Percentiles rank a stretch among this genome's conserved stretches.
phyloP scores from a whole-genome alignment of 2,329 filamentous ascomycete species.

The Fusarium denticulatum region DNA sequence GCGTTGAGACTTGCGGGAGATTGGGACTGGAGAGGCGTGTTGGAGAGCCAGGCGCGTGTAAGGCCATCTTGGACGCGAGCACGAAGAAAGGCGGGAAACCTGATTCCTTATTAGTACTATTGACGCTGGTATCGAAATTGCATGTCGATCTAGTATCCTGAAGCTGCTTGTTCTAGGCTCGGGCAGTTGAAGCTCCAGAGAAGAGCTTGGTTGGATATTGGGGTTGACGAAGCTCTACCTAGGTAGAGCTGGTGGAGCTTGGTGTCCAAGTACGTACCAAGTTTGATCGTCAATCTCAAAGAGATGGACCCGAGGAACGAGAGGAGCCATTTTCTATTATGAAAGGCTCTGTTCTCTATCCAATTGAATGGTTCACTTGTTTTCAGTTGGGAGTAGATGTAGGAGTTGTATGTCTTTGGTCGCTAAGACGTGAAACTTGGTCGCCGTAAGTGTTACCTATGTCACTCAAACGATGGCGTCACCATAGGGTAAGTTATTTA shows the following conservation, averaged over 20 bases:
- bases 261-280: conserved; percentile 60
- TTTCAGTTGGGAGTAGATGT: neutral
- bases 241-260: conserved; percentile 2
- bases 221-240: neutral
- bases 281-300: conserved; percentile 75
- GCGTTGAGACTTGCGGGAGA: conserved; percentile 72
- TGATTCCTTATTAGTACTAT: conserved; percentile 44
- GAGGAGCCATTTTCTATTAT: conserved; percentile 54
- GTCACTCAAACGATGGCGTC: conserved; percentile 21
- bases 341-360: neutral
- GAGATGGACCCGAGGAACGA: conserved; percentile 68
- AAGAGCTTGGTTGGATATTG: neutral
- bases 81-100: conserved; percentile 74
- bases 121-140: neutral
- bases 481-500: conserved; percentile 16
- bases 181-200: neutral
- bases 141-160: neutral
- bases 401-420: neutral
- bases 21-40: conserved; percentile 65
- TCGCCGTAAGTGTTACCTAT: neutral
- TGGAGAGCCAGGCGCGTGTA: conserved; percentile 69
- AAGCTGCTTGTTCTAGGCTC: neutral
- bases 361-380: neutral
- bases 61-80: conserved; percentile 72
- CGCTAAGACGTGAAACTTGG: conserved; percentile 18